These are phyloP conservation scores for Ceratobasidium theobromae DNA, from an alignment of 1,284 basidiomycete genomes.

Conservation along the genomic window DNA sequence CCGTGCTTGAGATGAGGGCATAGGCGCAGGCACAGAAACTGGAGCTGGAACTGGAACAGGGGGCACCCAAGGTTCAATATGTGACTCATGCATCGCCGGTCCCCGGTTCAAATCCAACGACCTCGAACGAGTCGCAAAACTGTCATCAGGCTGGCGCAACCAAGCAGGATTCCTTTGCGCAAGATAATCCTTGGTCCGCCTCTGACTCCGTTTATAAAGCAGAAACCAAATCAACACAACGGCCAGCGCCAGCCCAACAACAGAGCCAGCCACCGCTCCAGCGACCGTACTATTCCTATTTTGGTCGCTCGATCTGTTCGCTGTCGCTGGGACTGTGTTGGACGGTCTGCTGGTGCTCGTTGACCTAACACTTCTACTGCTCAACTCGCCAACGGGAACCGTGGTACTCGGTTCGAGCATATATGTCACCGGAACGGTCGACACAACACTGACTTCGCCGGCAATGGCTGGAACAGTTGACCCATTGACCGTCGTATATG, in stretches of 20 bases:
- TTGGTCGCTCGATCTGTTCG: not conserved
- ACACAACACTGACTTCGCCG: constrained; percentile 5
- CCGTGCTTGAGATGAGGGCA: too few species aligned
- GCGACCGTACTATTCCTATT: not conserved
- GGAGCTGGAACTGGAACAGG: too few species aligned
- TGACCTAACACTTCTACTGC: constrained; percentile 5
- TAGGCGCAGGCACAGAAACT: too few species aligned
- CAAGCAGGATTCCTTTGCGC: not conserved
- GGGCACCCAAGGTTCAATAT: constrained; percentile 13
- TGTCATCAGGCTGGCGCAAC: not conserved
- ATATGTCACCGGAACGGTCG: constrained; percentile 17
- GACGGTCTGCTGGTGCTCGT: not conserved
- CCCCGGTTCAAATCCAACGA: constrained; percentile 9
- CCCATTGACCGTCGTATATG: constrained; percentile 2
- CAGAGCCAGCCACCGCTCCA: not conserved
- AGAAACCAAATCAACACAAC: not conserved
- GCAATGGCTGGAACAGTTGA: constrained; percentile 6
- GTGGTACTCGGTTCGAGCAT: constrained; percentile 5
- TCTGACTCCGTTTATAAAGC: not conserved
- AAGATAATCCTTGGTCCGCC: not conserved
- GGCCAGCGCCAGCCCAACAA: not conserved
- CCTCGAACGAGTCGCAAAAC: not conserved
- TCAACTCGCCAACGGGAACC: not conserved
- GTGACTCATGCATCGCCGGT: not conserved
- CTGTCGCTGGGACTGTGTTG: not conserved